phyloP scores from a whole-genome alignment of 2,329 filamentous ascomycete species.

The Cercospora sojina region DNA sequence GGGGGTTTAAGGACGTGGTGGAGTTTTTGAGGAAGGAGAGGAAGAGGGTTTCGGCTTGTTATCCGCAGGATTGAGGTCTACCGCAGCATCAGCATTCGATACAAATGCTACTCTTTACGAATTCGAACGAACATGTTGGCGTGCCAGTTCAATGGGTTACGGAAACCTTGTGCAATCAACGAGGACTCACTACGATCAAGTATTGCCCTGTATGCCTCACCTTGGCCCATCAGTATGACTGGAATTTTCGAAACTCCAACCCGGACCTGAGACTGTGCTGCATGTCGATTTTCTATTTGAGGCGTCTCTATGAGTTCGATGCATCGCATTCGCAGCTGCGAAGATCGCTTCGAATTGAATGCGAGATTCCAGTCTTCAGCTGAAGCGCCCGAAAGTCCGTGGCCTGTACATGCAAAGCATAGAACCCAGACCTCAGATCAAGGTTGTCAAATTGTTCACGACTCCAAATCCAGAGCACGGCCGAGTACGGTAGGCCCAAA shows the following conservation, averaged over 20 bases:
- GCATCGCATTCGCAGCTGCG: background rate
- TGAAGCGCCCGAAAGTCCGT: too few relatives aligned
- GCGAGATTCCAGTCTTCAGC: too few relatives aligned
- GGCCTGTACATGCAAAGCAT: too few relatives aligned
- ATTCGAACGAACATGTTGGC: background rate
- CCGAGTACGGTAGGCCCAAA: too few relatives aligned
- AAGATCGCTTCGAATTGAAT: background rate
- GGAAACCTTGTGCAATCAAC: background rate
- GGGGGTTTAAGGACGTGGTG: conserved; percentile 13
- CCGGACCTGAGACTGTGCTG: too few relatives aligned
- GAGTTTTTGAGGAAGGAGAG: conserved; percentile 8
- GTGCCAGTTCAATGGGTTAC: background rate
- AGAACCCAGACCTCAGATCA: too few relatives aligned
- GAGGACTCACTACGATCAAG: background rate
- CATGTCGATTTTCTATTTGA: background rate
- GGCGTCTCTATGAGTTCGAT: background rate
- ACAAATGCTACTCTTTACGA: background rate
- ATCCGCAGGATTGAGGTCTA: background rate
- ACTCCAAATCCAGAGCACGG: too few relatives aligned
- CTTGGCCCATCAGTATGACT: too few relatives aligned
- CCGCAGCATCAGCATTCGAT: background rate
- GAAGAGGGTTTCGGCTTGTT: conserved; percentile 5
- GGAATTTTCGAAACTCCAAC: too few relatives aligned
- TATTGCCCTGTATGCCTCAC: too few relatives aligned
- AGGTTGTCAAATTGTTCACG: too few relatives aligned